Base-by-base conservation (phyloP, 805 yeast genomes). In the Limtongia smithiae region DNA sequence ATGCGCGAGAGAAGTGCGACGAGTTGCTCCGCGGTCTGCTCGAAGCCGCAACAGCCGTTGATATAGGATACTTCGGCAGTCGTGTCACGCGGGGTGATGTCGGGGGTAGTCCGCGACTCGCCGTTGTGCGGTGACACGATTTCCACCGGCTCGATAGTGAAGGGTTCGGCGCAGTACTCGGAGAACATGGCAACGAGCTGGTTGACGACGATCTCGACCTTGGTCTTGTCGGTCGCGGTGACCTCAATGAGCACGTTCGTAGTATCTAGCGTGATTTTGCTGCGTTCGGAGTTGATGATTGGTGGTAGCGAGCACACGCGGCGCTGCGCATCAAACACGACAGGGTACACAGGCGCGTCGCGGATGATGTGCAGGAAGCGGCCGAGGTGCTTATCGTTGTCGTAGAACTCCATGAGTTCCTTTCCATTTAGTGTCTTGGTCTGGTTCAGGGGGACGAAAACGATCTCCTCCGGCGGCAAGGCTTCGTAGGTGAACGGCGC, bases 161-260 rank as follows among this genome's bases (percentile, higher is more conserved):
- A 93, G 58, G 87, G 85, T 40, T 79, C 81, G 15, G 72, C 78
- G 68, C 90, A 83, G 73, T 93, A 90, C 63, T 82, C 81, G 35
- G 97, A 81, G 68, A 93, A 93, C 97, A 93, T 91, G 53, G 97
- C 93, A 51, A 90, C 94, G 62, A 93, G 69, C 68, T 85, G 94
- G 70, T 90, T 85, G 54, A 93, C 79, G 50, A 93, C 99, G 65
- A 93, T 77, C 64, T 88, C 97, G 42, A 89, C 84, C 71, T 94
- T 94, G 55, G 98, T 91, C 67, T 71, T 85, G 68, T 93, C 99
- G 44, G 95, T 87, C 58, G 95, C 99, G 15, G 97, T 91, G 50
- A 88, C 79, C 59, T 93, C 99, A 62, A 93, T 81, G 68, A 91
- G 88, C 54, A 94, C 85, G 63, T 93, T 90, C 60, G 72, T 81